Conservation (phyloP, 345 rosid genomes). For the Noccaea bulbosa region DNA sequence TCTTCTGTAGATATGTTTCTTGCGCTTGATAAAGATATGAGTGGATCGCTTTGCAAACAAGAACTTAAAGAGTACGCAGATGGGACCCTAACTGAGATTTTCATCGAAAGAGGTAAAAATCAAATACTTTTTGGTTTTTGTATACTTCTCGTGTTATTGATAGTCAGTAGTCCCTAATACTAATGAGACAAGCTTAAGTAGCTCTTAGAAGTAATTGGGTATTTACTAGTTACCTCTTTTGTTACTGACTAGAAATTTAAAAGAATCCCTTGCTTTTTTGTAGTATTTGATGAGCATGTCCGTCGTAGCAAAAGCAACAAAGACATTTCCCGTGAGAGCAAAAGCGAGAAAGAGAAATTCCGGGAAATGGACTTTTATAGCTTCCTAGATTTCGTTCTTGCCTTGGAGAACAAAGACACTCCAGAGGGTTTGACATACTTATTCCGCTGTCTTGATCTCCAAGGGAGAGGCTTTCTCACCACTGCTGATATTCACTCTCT, state of each 20-base stretch:
- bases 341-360: conserved; percentile 50
- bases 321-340: conserved; percentile 45
- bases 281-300: conserved; percentile 96
- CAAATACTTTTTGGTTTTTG: conserved; percentile 14
- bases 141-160: conserved; percentile 4
- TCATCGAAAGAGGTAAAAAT: conserved; percentile 83
- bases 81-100: conserved; percentile 92
- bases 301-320: conserved; percentile 75
- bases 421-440: conserved; percentile 94
- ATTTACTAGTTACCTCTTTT: background rate
- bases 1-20: conserved; percentile 81
- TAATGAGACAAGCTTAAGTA: conserved; percentile 4
- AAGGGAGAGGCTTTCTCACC: conserved; percentile 88
- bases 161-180: conserved; percentile 16
- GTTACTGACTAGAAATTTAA: background rate
- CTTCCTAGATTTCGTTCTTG: conserved; percentile 93
- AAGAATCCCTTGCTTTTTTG: conserved; percentile 18
- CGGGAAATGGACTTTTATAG: conserved; percentile 98
- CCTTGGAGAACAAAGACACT: conserved; percentile 96
- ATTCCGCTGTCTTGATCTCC: conserved; percentile 90
- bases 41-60: conserved; percentile 92
- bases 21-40: conserved; percentile 93
- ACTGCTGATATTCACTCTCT: conserved; percentile 98
- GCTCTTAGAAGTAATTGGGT: background rate
- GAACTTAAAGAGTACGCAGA: conserved; percentile 97